Conservation (phyloP, 75 land plant species). For the Azolla pinnata region DNA sequence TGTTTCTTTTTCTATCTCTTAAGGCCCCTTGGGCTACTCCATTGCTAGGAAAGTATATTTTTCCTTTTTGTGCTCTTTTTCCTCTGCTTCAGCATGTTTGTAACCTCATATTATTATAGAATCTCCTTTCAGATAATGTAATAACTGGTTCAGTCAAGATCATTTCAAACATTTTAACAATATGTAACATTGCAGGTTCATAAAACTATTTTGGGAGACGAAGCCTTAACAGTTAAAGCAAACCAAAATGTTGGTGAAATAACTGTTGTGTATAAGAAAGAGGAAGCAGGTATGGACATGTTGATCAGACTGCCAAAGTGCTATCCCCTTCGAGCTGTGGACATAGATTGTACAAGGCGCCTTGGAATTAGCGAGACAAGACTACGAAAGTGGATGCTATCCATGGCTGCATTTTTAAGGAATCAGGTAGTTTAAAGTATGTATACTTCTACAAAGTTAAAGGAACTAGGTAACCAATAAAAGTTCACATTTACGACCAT, state of each 20-base stretch:
- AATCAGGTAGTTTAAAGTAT: slow-evolving; percentile 94
- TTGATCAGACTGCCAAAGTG: slow-evolving; percentile 72
- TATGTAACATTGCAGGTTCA: slow-evolving; percentile 83
- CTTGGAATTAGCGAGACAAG: slow-evolving; percentile 78
- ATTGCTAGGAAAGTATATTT: background rate
- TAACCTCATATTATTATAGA: too few relatives aligned
- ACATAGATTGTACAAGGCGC: slow-evolving; percentile 77
- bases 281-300: slow-evolving; percentile 93
- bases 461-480: too few relatives aligned
- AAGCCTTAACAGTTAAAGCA: slow-evolving; percentile 70
- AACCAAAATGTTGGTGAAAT: slow-evolving; percentile 72
- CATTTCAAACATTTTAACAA: too few relatives aligned
- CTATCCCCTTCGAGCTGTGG: slow-evolving; percentile 81
- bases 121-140: too few relatives aligned
- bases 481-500: too few relatives aligned
- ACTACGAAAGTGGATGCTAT: slow-evolving; percentile 88
- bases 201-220: slow-evolving; percentile 57
- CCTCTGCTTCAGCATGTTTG: too few relatives aligned
- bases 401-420: slow-evolving; percentile 77
- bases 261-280: slow-evolving; percentile 82
- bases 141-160: background rate
- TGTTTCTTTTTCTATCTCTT: too few relatives aligned
- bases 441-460: too few relatives aligned
- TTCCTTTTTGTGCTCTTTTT: background rate
- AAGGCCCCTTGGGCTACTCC: too few relatives aligned